Evolutionary conservation across 108 stramenopile genomes (phyloP), one percentile per base, ranked within the genome.

Genomic region (Nitzschia inconspicua): DNA sequence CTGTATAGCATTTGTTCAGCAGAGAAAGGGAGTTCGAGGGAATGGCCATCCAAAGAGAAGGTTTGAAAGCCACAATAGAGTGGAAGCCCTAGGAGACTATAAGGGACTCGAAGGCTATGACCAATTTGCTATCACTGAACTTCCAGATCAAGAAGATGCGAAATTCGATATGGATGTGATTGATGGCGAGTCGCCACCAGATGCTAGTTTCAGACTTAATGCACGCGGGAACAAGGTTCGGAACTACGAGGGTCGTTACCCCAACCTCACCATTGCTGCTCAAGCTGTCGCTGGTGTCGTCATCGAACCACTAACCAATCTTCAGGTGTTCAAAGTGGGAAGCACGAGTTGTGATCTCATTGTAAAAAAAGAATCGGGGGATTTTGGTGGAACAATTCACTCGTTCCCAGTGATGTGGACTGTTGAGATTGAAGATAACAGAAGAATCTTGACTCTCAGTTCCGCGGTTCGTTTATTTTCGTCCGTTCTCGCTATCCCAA

Each of bases 371-470:
- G 60, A 61, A 14, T 35, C 28, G 27, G 64, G 43, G n/a, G 44
- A 28, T 29, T 24, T 46, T 13, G 31, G 24, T 11, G 29, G 40
- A 26, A 64, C 59, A 4, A 11, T 56, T 36, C 50, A 44, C 47
- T 57, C 40, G 18, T 49, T 82, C 19, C 70, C 62, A 31, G 63
- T 86, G 34, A 49, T 80, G 29, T 86, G 85, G 85, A 77, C 58
- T 7, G 79, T 84, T 19, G 73, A 75, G 50, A 53, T 82, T 25
- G 76, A 82, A 50, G 77, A 88, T 35, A 84, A 81, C 32, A 75
- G 81, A 22, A 29, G 81, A 41, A 66, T 88, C 24, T 48, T 88
- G 19, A 88, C 83, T 4, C 55, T 88, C 1, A 82, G 83, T 56
- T 75, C 78, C 25, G 75, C 83, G 30, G 72, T 82, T 11, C 60